Evolutionary conservation across 2,329 filamentous ascomycete species (phyloP).

Genomic region (Trichoderma cornu-damae): DNA sequence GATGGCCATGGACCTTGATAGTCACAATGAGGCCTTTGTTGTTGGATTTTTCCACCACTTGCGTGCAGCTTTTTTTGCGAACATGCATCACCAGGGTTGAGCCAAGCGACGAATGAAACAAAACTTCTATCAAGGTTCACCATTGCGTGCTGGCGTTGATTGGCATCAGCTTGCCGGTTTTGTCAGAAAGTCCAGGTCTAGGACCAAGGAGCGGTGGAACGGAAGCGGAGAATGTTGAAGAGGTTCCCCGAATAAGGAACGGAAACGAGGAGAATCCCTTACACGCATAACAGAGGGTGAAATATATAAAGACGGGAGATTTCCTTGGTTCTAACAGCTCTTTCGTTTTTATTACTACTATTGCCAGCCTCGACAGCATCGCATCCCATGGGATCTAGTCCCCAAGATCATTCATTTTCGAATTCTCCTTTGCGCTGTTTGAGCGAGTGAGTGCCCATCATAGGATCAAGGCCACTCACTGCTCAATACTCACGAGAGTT

Average conservation of each 20-base stretch:
- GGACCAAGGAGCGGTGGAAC: background rate
- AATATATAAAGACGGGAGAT: constrained; percentile 3
- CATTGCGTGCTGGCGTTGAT: background rate
- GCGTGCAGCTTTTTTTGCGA: background rate
- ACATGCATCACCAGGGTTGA: background rate
- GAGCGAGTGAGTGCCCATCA: background rate
- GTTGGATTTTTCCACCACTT: no score
- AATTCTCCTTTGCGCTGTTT: background rate
- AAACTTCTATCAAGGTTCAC: constrained; percentile 11
- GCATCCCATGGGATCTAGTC: background rate
- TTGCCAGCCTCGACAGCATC: background rate
- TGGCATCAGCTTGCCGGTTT: background rate
- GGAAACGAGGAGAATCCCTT: background rate
- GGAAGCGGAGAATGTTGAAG: background rate
- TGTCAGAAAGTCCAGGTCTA: background rate
- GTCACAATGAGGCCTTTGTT: background rate
- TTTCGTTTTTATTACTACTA: no score
- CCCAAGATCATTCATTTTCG: background rate
- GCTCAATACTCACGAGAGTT: no score
- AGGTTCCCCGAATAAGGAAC: no score
- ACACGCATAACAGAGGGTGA: no score
- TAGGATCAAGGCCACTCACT: no score
- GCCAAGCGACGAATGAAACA: background rate
- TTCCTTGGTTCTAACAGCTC: background rate
- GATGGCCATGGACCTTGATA: constrained; percentile 15